Conservation (phyloP, 768 basidiomycete genomes). For the Naganishia friedmannii region DNA sequence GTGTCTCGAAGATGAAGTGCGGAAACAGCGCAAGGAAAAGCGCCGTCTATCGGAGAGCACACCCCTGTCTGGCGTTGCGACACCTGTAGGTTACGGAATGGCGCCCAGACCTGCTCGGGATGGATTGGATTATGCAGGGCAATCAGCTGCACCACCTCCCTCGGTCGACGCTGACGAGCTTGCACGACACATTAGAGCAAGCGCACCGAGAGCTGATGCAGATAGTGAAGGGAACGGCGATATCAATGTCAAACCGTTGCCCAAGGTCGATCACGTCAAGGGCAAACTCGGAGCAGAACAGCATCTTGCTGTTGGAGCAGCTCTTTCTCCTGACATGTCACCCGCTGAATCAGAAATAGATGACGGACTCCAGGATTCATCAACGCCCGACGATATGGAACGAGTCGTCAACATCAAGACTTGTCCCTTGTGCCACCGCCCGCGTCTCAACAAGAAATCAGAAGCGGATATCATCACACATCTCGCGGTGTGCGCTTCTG, state of each 20-base stretch:
- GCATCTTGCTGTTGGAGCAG: constrained; percentile 9
- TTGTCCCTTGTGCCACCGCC: constrained; percentile 89
- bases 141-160: constrained; percentile 58
- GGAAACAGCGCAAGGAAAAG: constrained; percentile 69
- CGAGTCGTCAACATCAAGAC: constrained; percentile 91
- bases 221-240: constrained; percentile 30
- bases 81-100: constrained; percentile 44
- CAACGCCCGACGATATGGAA: constrained; percentile 54
- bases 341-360: constrained; percentile 42
- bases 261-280: constrained; percentile 26
- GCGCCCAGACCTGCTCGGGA: constrained; percentile 49
- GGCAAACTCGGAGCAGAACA: constrained; percentile 19
- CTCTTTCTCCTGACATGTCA: constrained; percentile 20
- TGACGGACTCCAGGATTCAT: constrained; percentile 32
- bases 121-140: constrained; percentile 43
- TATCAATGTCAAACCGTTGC: constrained; percentile 31
- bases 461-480: constrained; percentile 96
- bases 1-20: constrained; percentile 80
- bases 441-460: constrained; percentile 75
- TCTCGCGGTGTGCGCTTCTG: constrained; percentile 89
- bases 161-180: constrained; percentile 53
- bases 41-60: constrained; percentile 59
- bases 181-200: constrained; percentile 53
- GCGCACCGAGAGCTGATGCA: constrained; percentile 32
- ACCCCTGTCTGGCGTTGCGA: constrained; percentile 40